Base-by-base conservation (phyloP, 768 basidiomycete genomes). In the Termitomyces heimii region DNA sequence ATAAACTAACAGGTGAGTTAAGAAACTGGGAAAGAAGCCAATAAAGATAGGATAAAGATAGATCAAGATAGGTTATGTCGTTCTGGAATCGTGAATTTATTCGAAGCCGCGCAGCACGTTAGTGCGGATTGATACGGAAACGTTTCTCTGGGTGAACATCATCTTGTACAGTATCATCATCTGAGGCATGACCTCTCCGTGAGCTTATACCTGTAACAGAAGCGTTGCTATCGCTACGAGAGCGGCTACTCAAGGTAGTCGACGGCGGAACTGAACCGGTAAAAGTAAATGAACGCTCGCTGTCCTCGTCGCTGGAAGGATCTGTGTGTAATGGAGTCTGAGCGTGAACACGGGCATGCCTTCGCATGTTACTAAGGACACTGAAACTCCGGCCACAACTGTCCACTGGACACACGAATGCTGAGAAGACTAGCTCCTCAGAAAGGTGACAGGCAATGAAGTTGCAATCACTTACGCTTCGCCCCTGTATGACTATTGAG, bases 321-420 rank as follows among this genome's bases (percentile, higher is more conserved):
- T 79, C 80, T 54, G 70, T 70, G 48, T 73, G 67, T 35, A 57
- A 54, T 53, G 57, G 57, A 39, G 48, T 63, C 37, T 70, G 67
- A 28, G 71, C 74, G 66, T 92, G 89, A 13, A 88, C 85, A 55
- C 89, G 84, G 58, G 89, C 84, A 69, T 92, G 90, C 56, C 90
- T 79, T 60, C 90, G 86, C 90, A 92, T 92, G 74, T 92, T 92
- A 70, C 88, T 91, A 66, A 91, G 82, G 50, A 92, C 90, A 66
- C 88, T 90, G 71, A 92, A 92, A 67, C 85, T 84, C 44, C 89
- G 85, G 7, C 86, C 86, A 71, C 90, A 92, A 57, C 81, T 82
- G 61, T 85, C 82, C 53, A 83, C 80, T 18, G 89, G 84, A 68
- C 90, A 92, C 44, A 79, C 73, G 71, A 88, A 91, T 9, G 90